Conservation (phyloP, 805 yeast genomes). For the Wickerhamiella parazyma region DNA sequence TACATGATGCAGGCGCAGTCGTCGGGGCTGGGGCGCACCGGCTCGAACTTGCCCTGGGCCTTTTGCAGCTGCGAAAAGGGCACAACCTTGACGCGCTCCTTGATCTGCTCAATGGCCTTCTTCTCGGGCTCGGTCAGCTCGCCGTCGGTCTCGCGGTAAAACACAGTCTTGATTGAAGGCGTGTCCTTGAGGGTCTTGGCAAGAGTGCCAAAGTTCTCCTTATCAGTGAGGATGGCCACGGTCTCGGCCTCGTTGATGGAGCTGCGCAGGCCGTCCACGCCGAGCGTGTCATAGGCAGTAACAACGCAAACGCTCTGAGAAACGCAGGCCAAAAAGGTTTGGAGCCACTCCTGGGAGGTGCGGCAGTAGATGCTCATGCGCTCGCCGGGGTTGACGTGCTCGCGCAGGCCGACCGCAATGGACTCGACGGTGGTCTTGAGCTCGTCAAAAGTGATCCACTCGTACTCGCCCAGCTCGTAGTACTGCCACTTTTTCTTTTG, state of each 20-base stretch:
- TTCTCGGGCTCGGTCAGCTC: conserved; percentile 46
- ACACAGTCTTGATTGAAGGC: conserved; percentile 46
- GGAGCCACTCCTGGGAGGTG: conserved; percentile 86
- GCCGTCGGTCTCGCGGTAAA: conserved; percentile 42
- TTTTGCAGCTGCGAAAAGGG: conserved; percentile 51
- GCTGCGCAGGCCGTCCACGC: conserved; percentile 42
- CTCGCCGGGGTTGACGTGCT: conserved; percentile 44
- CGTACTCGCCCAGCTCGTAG: conserved; percentile 66
- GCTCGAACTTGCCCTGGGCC: conserved; percentile 33
- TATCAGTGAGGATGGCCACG: conserved; percentile 71
- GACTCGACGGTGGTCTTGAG: conserved; percentile 36
- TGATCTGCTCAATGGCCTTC: conserved; percentile 36
- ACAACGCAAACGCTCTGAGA: conserved; percentile 75
- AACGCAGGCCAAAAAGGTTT: conserved; percentile 63
- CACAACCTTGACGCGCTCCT: conserved; percentile 51
- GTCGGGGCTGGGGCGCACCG: conserved; percentile 38
- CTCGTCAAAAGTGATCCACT: conserved; percentile 49
- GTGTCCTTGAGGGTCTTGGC: conserved; percentile 56
- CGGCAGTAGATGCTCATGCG: conserved; percentile 74
- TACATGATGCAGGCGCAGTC: conserved; percentile 70
- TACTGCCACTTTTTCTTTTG: conserved; percentile 80
- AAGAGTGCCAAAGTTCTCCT: conserved; percentile 50
- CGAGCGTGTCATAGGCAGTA: conserved; percentile 56
- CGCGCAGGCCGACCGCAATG: conserved; percentile 63
- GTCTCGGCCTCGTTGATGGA: conserved; percentile 75